A percentile compares a stretch with the other conserved stretches of the same genome.
These are phyloP conservation scores for Zygosaccharomyces gambellarensis DNA, from an alignment of 805 yeast species.

Conservation along the genomic window DNA sequence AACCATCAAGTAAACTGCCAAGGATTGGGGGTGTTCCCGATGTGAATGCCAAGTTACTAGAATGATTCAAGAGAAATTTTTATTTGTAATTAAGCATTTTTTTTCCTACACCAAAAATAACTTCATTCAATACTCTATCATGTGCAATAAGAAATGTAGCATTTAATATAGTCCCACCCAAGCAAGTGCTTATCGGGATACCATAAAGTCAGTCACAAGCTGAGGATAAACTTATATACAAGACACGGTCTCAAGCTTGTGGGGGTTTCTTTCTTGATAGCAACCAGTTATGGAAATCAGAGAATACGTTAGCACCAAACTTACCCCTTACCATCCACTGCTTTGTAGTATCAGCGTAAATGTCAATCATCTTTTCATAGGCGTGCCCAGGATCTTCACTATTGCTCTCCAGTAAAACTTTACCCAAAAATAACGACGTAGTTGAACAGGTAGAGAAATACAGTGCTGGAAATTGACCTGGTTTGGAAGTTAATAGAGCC, in stretches of 20 bases:
- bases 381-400: conserved; percentile 32
- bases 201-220: conserved; percentile 1
- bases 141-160: neutral
- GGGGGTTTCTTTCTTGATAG: conserved; percentile 42
- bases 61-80: conserved; percentile 6
- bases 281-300: conserved; percentile 79
- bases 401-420: conserved; percentile 41
- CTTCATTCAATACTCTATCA: neutral
- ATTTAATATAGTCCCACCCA: neutral
- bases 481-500: conserved; percentile 34
- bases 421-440: conserved; percentile 49
- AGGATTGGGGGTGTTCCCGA: conserved; percentile 25
- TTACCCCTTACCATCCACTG: conserved; percentile 48
- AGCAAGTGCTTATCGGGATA: neutral
- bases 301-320: conserved; percentile 43
- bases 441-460: conserved; percentile 58
- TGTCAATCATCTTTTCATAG: conserved; percentile 45
- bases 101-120: neutral
- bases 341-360: conserved; percentile 53
- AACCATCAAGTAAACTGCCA: conserved; percentile 36
- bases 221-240: neutral
- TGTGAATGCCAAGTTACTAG: conserved; percentile 12
- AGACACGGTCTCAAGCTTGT: conserved; percentile 1
- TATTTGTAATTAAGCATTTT: neutral
- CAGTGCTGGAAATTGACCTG: conserved; percentile 35